Evolutionary conservation across 306 rosid genomes (phyloP).

Genomic region (Ormosia emarginata): DNA sequence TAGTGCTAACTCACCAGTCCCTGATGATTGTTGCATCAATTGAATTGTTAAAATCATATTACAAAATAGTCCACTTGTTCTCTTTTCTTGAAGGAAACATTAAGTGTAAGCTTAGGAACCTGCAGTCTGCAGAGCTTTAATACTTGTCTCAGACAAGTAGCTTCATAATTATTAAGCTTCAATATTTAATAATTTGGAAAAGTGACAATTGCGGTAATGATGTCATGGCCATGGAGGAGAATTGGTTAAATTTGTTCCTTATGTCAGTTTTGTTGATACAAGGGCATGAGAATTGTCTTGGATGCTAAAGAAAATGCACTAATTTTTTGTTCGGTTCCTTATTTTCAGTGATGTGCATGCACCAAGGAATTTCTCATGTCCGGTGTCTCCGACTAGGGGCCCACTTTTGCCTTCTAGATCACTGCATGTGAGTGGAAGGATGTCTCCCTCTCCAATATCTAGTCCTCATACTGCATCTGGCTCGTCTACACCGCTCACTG

Average conservation of each 20-base stretch:
- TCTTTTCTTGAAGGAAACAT: not conserved
- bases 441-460: slow-evolving; percentile 71
- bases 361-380: slow-evolving; percentile 65
- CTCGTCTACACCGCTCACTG: slow-evolving; percentile 59
- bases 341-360: slow-evolving; percentile 51
- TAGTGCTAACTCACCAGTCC: not conserved
- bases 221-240: slow-evolving; percentile 25
- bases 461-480: slow-evolving; percentile 68
- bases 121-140: not conserved
- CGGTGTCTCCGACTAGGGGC: slow-evolving; percentile 69
- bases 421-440: slow-evolving; percentile 53
- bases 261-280: not conserved
- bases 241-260: not conserved
- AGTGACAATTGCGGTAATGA: not conserved
- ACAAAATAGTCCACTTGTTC: not conserved
- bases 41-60: not conserved
- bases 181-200: not conserved
- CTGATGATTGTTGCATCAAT: not conserved
- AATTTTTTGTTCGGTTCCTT: not conserved
- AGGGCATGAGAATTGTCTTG: not conserved
- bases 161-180: slow-evolving; percentile 7
- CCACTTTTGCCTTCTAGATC: slow-evolving; percentile 60
- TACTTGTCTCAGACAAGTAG: not conserved
- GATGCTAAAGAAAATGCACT: not conserved
- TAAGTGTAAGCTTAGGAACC: not conserved